phyloP scores from a whole-genome alignment of 495 filamentous ascomycete species.

The Xylaria scruposa region DNA sequence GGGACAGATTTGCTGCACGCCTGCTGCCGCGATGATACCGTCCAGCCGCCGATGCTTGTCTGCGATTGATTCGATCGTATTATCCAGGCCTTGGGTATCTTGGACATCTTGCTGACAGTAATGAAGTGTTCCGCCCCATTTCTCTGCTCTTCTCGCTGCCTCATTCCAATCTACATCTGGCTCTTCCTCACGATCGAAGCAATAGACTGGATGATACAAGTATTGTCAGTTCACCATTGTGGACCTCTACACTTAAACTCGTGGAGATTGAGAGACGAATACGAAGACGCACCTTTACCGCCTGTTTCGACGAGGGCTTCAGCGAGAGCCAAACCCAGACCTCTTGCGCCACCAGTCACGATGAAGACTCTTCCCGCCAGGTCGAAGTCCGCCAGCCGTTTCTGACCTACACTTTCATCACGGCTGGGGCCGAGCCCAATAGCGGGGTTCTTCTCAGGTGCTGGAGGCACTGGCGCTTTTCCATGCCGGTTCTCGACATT shows the following conservation, averaged over 20 bases:
- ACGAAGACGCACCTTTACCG: conserved; percentile 59
- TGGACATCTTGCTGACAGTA: conserved; percentile 72
- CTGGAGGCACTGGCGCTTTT: conserved; percentile 29
- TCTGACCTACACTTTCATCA: conserved; percentile 33
- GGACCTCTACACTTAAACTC: neutral
- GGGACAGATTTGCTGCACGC: conserved; percentile 71
- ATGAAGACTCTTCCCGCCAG: conserved; percentile 64
- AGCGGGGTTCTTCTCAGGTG: conserved; percentile 32
- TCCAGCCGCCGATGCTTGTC: conserved; percentile 64
- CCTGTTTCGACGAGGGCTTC: conserved; percentile 76
- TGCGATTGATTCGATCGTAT: conserved; percentile 61
- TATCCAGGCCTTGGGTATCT: conserved; percentile 61
- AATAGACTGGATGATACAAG: conserved; percentile 57
- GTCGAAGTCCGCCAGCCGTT: conserved; percentile 53
- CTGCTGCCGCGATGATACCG: conserved; percentile 78
- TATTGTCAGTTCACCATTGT: conserved; percentile 3
- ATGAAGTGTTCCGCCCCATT: conserved; percentile 63
- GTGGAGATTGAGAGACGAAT: neutral
- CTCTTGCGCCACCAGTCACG: conserved; percentile 68
- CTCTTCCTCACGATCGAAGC: conserved; percentile 62
- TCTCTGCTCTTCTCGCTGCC: conserved; percentile 54
- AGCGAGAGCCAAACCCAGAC: conserved; percentile 69
- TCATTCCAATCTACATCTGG: conserved; percentile 58
- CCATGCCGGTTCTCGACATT: neutral
- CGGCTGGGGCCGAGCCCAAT: conserved; percentile 31